A percentile compares a stretch with the other conserved stretches of the same genome.
Evolutionary conservation across 2,329 filamentous ascomycete species (phyloP).

Genomic region (Cladosporium velox): DNA sequence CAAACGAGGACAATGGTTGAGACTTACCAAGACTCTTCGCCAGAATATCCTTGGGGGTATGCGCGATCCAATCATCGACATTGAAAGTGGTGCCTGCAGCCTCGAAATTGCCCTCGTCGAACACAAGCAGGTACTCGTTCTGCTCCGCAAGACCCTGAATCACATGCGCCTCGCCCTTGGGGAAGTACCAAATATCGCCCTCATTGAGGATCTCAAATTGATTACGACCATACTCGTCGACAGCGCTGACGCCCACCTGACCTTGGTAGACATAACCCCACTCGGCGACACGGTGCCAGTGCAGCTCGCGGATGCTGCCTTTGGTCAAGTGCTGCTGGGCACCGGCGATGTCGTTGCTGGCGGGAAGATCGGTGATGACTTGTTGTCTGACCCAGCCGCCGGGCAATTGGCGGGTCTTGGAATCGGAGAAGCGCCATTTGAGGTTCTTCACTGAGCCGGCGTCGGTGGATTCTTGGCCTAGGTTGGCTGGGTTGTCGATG

Average conservation of each 20-base stretch:
- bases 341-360: conserved; percentile 65
- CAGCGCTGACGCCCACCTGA: conserved; percentile 52
- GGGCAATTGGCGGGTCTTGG: conserved; percentile 61
- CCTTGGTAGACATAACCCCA: conserved; percentile 59
- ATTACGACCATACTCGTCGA: conserved; percentile 54
- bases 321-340: conserved; percentile 70
- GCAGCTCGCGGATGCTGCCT: conserved; percentile 65
- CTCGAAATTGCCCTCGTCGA: conserved; percentile 69
- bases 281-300: conserved; percentile 61
- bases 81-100: conserved; percentile 64
- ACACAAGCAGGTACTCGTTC: conserved; percentile 67
- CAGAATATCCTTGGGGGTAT: conserved; percentile 64
- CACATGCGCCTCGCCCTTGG: conserved; percentile 61
- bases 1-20: neutral
- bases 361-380: conserved; percentile 66
- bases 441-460: conserved; percentile 65
- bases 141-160: conserved; percentile 66
- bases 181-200: conserved; percentile 53
- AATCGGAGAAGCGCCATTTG: conserved; percentile 68
- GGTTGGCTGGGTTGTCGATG: conserved; percentile 63
- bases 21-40: conserved; percentile 66
- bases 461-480: conserved; percentile 64
- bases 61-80: conserved; percentile 69
- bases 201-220: conserved; percentile 53
- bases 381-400: conserved; percentile 69